Base-by-base conservation (phyloP, 352 stramenopile genomes). In the Plasmopara muralis region DNA sequence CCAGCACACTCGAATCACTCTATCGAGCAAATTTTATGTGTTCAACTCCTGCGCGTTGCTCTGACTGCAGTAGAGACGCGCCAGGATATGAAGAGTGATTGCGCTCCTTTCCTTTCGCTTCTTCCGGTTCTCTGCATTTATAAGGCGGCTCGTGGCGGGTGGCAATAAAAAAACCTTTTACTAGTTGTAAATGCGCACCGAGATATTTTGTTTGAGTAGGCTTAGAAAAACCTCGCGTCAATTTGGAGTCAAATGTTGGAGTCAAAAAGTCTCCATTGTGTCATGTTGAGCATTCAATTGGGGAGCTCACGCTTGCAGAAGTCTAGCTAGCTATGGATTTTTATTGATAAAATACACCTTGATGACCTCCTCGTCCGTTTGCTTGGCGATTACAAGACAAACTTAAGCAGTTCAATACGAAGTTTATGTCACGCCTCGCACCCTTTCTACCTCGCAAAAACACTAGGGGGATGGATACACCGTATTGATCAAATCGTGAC, bases 401-500 rank as follows among this genome's bases (percentile, higher is more conserved):
- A 25, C 20, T 25, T 25, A 25, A 25, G 20, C 20, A 25, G 20
- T 25, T 25, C 20, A 25, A 25, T 25, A 25, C 20, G 20, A 55
- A 64, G 25, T 58, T 50, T 58, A 57, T 38, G 46, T 31, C 28
- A 43, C 14, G 31, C 31, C 43, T 13, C 13, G 16, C 7, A 42
- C 51, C 57, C 61, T 69, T 69, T 69, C 47, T 68, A 68, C 56
- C 52, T 55, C 47, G 42, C 38, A 13, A n/a, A 14, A n/a, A 35
- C 47, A 49, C 18, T 29, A 15, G 46, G 47, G 39, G 53, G 38
- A 18, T 57, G 55, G 54, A 56, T 53, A 53, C 45, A 25, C 25
- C 44, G 53, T 55, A 68, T 53, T 51, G 47, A 60, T 69, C 61
- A 69, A 65, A 69, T 69, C 53, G 20, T 53, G 48, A 64, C 62